Evolutionary conservation across 495 filamentous ascomycete genomes (phyloP), one percentile per base, ranked within the genome.

Genomic region (Hyaloscypha variabilis): DNA sequence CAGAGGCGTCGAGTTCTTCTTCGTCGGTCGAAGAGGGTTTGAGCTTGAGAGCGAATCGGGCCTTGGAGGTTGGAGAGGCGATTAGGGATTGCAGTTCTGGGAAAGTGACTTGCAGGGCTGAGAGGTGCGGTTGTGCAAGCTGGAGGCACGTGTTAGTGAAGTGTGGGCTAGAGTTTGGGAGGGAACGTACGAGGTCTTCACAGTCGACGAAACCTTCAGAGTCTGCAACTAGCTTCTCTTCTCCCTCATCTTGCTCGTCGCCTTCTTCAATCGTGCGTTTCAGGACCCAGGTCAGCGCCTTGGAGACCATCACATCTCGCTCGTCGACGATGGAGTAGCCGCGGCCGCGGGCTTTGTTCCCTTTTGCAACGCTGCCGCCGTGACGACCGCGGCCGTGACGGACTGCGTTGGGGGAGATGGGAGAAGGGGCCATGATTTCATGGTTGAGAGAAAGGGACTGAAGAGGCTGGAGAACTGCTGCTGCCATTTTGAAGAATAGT

Each of bases 21-120:
- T 68, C 49, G 42, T 46, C 63, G 60, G 24, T 69, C 68, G 72
- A 71, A 60, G 73, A 65, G n/a, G 75, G 26, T 30, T 66, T 13
- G 73, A 71, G 69, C 63, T 80, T 83, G 62, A 81, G 64, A 46
- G 91, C 81, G 81, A 96, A 98, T 89, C 82, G 81, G 94, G 97
- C 90, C 76, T 99, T 99, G 72, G 95, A 69, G 3, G 75, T 68
- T 21, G 71, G 74, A 23, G 67, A 67, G 55, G 62, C 25, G 36
- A 74, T 69, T 1, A 77, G 62, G 6, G 74, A 71, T 60, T 76
- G 74, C 56, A 81, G 66, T 62, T 79, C 76, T 21, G 72, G 65
- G 6, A 79, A 66, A 24, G 72, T 73, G 51, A 73, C 69, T 56
- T 72, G 72, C 52, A 77, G 71, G 52, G 67, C 64, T 5, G 67